A percentile compares a stretch with the other conserved stretches of the same genome.
These are phyloP conservation scores for Carex littledalei DNA, from an alignment of 176 grass and related monocot genomes.

Conservation along the genomic window DNA sequence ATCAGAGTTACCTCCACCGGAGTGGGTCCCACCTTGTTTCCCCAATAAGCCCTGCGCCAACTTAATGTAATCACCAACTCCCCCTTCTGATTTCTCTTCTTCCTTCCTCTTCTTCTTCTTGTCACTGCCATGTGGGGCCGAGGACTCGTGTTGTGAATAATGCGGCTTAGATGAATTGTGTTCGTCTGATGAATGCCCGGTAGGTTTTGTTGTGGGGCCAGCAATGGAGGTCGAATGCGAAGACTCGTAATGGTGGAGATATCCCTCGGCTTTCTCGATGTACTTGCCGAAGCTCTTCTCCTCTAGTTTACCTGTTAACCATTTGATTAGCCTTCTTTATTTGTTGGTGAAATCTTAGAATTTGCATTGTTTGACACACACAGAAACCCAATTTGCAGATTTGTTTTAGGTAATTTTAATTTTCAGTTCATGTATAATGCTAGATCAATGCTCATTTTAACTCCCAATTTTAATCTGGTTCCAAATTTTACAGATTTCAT, in stretches of 20 bases:
- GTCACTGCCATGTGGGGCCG: slow-evolving; percentile 11
- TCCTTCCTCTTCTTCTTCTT: slow-evolving; percentile 34
- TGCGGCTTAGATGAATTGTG: slow-evolving; percentile 5
- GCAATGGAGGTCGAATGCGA: slow-evolving; percentile 10
- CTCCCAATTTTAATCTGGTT: neutral
- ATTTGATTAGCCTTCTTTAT: neutral
- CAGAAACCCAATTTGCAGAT: neutral
- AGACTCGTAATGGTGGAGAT: slow-evolving; percentile 57
- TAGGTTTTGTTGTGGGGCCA: neutral
- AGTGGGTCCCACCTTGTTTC: slow-evolving; percentile 25
- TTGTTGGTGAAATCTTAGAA: neutral
- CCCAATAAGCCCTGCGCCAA: slow-evolving; percentile 4
- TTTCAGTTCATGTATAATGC: neutral
- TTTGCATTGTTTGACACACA: neutral
- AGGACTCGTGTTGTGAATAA: neutral
- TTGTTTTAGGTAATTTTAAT: neutral
- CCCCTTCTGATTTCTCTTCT: slow-evolving; percentile 30
- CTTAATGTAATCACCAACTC: slow-evolving; percentile 18
- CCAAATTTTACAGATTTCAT: neutral
- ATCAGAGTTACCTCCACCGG: neutral
- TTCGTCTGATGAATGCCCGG: neutral
- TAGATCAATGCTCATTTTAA: neutral
- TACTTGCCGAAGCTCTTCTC: slow-evolving; percentile 62
- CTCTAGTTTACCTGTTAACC: slow-evolving; percentile 44
- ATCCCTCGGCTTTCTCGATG: slow-evolving; percentile 74